Evolutionary conservation across 176 grass and related monocot species (phyloP).

Genomic region (Themeda triandra): DNA sequence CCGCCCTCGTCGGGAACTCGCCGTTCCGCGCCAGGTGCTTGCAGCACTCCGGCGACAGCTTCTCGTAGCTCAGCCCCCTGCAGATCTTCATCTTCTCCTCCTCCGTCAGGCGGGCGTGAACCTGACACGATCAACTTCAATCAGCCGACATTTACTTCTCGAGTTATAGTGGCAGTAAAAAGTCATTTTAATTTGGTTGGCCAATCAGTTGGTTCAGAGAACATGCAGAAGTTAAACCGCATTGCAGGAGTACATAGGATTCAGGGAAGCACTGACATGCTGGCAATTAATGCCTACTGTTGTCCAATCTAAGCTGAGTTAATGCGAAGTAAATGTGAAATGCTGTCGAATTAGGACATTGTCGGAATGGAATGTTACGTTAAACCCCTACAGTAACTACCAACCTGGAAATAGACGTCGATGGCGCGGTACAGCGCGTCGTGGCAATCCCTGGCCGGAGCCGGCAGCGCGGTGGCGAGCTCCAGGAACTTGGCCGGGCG

Average conservation of each 20-base stretch:
- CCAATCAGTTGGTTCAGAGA: constrained; percentile 24
- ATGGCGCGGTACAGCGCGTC: constrained; percentile 88
- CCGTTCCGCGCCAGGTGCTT: constrained; percentile 74
- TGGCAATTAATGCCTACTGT: constrained; percentile 19
- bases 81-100: constrained; percentile 96
- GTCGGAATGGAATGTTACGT: neutral
- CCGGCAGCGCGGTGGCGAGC: constrained; percentile 59
- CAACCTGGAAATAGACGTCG: constrained; percentile 94
- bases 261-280: neutral
- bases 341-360: neutral
- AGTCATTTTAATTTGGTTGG: neutral
- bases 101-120: constrained; percentile 60
- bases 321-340: neutral
- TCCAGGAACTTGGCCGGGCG: constrained; percentile 60
- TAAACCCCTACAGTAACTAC: constrained; percentile 4
- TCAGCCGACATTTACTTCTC: neutral
- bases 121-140: constrained; percentile 37
- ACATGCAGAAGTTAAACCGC: constrained; percentile 22
- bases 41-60: constrained; percentile 87
- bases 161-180: neutral
- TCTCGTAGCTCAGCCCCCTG: constrained; percentile 77
- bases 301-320: neutral
- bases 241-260: neutral
- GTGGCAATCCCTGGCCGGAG: constrained; percentile 72
- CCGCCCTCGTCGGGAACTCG: constrained; percentile 73